Conservation (phyloP, 768 basidiomycete genomes). For the Mycena metata region DNA sequence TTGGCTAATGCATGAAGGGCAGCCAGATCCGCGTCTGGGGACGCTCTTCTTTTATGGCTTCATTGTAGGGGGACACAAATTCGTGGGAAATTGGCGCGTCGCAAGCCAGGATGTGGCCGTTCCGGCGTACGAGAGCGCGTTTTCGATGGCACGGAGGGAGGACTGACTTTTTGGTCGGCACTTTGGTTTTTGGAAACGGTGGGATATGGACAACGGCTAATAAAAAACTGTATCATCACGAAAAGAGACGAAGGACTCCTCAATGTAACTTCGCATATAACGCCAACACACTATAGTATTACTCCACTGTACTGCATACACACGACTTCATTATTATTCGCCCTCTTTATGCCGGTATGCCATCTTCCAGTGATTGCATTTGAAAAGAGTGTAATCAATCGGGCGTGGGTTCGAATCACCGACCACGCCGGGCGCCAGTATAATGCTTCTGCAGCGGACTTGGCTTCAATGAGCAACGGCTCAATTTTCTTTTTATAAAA, state of each 20-base stretch:
- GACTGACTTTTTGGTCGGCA: constrained; percentile 29
- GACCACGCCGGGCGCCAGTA: no score
- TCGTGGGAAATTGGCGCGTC: constrained; percentile 82
- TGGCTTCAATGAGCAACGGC: no score
- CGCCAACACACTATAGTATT: constrained; percentile 21
- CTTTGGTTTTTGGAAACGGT: neutral
- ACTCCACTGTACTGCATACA: constrained; percentile 18
- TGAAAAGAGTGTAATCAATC: no score
- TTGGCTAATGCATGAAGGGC: no score
- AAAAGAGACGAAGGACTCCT: no score
- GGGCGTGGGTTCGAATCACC: no score
- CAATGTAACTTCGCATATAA: neutral
- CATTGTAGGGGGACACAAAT: constrained; percentile 70
- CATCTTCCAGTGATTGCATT: no score
- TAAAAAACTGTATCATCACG: no score
- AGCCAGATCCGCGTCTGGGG: constrained; percentile 43
- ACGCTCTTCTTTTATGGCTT: constrained; percentile 77
- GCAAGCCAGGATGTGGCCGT: constrained; percentile 57
- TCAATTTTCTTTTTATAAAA: no score
- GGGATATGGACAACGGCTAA: neutral
- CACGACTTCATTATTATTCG: no score
- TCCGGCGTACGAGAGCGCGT: constrained; percentile 74
- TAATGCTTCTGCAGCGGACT: no score
- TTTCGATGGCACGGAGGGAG: constrained; percentile 68
- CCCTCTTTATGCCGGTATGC: no score